Base-by-base conservation (phyloP, 306 rosid species). In the Dicorynia guianensis region DNA sequence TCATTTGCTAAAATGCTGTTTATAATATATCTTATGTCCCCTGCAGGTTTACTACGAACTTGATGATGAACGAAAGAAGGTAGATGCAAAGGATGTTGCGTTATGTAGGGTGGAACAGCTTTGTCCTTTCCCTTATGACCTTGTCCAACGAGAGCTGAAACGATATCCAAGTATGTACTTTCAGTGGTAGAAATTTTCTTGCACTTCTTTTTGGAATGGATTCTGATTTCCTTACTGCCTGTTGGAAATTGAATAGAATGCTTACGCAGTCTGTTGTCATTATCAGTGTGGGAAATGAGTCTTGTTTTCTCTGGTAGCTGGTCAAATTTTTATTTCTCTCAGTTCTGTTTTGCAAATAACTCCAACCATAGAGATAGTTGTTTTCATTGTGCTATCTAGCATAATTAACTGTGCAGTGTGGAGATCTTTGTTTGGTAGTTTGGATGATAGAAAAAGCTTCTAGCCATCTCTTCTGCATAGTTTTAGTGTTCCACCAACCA, bases 121-220 rank as follows among this genome's bases (percentile, higher is more conserved):
- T 63, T 92, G 96, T 61, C 99, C 99, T 77, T 95, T 92, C 88
- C 99, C 97, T 4, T 95, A 95, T 8, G 93, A 95, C 85, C 99
- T 92, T 30, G 86, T 90, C 66, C 97, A 89, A 76, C 83, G 97
- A 56, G 99, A 95, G 85, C 91, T 95, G 76, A 95, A 92, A 79
- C 81, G 97, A 81, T 95, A 95, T 86, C 99, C 99, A 67, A 95
- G 99, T 92, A 92, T 9, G 93, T 72, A 40, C 20, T 25, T 58
- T 47, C 36, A 71, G 18, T 35, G 44, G 19, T 74, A 43, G 30
- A 25, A 25, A 25, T 25, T 25, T 25, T 25, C 30, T 25, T 25
- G 64, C 57, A 77, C 42, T 68, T 11, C 53, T 8, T 11, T 38
- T 77, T 25, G 43, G 8, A 39, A 14, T 33, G 12, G 8, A 60